Evolutionary conservation across 495 filamentous ascomycete genomes (phyloP), one percentile per base, ranked within the genome.

Genomic region (Apodospora peruviana): DNA sequence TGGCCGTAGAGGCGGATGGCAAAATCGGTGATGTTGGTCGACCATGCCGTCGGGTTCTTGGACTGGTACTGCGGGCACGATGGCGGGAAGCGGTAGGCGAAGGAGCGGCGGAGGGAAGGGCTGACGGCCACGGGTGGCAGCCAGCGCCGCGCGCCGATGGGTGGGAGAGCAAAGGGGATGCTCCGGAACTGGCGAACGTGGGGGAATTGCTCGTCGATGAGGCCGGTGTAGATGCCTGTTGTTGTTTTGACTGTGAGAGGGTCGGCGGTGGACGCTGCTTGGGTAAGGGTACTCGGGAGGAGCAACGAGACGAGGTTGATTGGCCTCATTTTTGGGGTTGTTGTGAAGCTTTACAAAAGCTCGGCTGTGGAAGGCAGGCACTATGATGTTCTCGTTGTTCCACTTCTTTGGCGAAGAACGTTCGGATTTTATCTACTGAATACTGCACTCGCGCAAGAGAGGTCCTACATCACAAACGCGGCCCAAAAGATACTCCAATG

Each of bases 171-270:
- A 48, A 64, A 75, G 1, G 74, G 70, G 38, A 78, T 69, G 44
- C 60, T 64, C 34, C 72, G 71, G 56, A 73, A 78, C 43, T 72
- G 66, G 35, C 70, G 68, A 7, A 71, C 66, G 7, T 62, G 53
- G 9, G 63, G 64, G 40, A 61, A 72, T 0, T 64, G 55, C 3
- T 55, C 27, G 48, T 71, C 63, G 48, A 68, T 55, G 27, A 71
- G 54, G 5, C 72, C 73, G n/a, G 62, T 68, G 41, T 60, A 71
- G 23, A 21, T 58, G 32, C 68, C 68, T 0, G 66, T 69, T 12
- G 51, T 22, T 10, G 64, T 60, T 39, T 47, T 41, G 19, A 69
- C 60, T 8, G 66, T 69, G 17, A 71, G 54, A 8, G 52, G 50
- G 32, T 48, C 17, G 4, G 10, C 34, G 5, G 36, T 4, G 36